Conservation (phyloP, 306 rosid species). For the Glycine soja region DNA sequence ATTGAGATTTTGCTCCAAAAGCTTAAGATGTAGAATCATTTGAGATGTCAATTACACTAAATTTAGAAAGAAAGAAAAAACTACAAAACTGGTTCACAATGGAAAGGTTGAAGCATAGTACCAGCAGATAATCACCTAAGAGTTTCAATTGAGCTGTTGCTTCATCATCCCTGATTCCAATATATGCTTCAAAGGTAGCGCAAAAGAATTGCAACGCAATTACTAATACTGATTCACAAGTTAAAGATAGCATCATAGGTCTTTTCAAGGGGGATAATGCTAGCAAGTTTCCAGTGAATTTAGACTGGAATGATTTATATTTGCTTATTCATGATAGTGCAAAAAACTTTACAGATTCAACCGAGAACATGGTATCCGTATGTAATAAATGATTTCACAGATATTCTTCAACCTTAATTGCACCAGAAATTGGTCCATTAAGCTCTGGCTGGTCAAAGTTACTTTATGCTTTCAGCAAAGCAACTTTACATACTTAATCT, state of each 20-base stretch:
- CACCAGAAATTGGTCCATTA: conserved; percentile 2
- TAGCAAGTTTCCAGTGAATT: conserved; percentile 20
- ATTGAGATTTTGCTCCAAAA: conserved; percentile 85
- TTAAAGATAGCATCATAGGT: not conserved
- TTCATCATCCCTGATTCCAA: conserved; percentile 88
- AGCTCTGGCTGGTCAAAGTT: conserved; percentile 18
- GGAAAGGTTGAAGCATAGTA: conserved; percentile 44
- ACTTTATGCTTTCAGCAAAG: conserved; percentile 21
- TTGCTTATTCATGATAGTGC: not conserved
- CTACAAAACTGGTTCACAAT: not conserved
- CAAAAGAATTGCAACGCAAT: conserved; percentile 48
- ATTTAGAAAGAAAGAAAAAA: not conserved
- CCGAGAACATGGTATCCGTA: conserved; percentile 16
- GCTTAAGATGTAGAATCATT: conserved; percentile 54
- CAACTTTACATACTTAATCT: conserved; percentile 14
- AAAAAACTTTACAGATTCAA: conserved; percentile 24
- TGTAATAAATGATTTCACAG: not conserved
- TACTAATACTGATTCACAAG: conserved; percentile 13
- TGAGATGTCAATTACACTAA: conserved; percentile 20
- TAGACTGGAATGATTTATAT: conserved; percentile 13
- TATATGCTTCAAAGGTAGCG: conserved; percentile 95
- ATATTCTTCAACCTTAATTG: conserved; percentile 28
- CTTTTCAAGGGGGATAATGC: conserved; percentile 24
- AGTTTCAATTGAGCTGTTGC: conserved; percentile 88
- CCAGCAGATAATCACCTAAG: conserved; percentile 94